phyloP scores from a whole-genome alignment of 2,329 filamentous ascomycete species.

The Cladosporium sp. region DNA sequence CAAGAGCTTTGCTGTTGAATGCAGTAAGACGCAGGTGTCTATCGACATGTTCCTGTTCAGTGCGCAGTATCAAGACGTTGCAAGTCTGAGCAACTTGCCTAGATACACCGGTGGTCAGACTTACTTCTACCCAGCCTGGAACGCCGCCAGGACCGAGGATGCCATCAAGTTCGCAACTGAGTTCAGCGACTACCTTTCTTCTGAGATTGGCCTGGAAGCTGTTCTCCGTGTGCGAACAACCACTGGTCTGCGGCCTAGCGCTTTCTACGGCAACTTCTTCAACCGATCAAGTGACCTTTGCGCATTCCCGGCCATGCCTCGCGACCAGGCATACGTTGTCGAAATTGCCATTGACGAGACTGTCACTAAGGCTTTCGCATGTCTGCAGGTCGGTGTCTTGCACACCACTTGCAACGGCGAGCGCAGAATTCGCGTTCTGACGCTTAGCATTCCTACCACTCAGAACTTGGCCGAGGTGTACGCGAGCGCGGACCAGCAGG shows the following conservation, averaged over 20 bases:
- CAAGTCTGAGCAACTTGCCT: constrained; percentile 90
- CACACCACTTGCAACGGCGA: constrained; percentile 98
- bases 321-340: constrained; percentile 95
- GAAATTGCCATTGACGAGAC: constrained; percentile 98
- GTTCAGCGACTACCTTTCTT: constrained; percentile 94
- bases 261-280: constrained; percentile 99
- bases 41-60: constrained; percentile 98
- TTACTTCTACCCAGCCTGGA: constrained; percentile 98
- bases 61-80: constrained; percentile 94
- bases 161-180: constrained; percentile 97
- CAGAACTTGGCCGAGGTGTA: constrained; percentile 87
- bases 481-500: constrained; percentile 89
- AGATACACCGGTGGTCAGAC: constrained; percentile 96
- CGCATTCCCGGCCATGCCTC: constrained; percentile 95
- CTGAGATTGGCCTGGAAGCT: constrained; percentile 93
- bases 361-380: constrained; percentile 85
- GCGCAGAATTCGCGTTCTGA: constrained; percentile 90
- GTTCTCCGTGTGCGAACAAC: constrained; percentile 93
- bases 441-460: constrained; percentile 86
- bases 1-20: constrained; percentile 98
- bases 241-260: constrained; percentile 91
- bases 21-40: constrained; percentile 97
- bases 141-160: constrained; percentile 87
- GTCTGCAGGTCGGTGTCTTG: constrained; percentile 88
- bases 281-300: constrained; percentile 96